phyloP scores from a whole-genome alignment of 345 rosid species.

The Arabis alpina region DNA sequence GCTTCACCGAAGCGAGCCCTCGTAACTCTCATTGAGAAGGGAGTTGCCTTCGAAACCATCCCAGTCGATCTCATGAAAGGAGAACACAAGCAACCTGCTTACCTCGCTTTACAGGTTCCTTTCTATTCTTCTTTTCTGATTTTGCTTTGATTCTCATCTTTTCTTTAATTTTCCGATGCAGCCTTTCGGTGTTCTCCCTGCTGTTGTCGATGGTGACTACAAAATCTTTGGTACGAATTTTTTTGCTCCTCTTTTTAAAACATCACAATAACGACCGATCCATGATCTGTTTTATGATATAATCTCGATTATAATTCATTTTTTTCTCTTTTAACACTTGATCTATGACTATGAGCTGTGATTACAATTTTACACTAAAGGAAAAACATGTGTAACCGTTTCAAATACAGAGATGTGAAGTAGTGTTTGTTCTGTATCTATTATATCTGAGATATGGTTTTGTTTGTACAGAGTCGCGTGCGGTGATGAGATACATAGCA shows the following conservation, averaged over 20 bases:
- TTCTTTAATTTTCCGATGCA: slow-evolving; percentile 25
- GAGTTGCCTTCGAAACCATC: slow-evolving; percentile 57
- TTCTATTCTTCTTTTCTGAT: too few species aligned
- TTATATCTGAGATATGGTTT: slow-evolving; percentile 1
- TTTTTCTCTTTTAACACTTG: neutral
- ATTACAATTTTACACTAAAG: too few species aligned
- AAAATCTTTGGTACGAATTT: slow-evolving; percentile 53
- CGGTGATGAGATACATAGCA: slow-evolving; percentile 68
- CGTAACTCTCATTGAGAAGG: slow-evolving; percentile 57
- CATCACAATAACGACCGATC: neutral
- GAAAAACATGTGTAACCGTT: too few species aligned
- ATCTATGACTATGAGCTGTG: neutral
- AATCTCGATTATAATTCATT: neutral
- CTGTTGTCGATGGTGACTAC: slow-evolving; percentile 73
- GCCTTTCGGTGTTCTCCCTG: slow-evolving; percentile 79
- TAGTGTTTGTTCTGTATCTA: neutral
- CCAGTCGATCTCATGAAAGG: slow-evolving; percentile 68
- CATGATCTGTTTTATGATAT: neutral
- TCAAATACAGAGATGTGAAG: neutral
- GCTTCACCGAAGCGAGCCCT: slow-evolving; percentile 62
- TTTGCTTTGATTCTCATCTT: neutral
- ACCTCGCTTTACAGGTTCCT: slow-evolving; percentile 62
- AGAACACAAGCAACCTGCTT: slow-evolving; percentile 60
- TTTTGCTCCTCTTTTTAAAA: too few species aligned
- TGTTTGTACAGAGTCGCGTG: slow-evolving; percentile 61